These are phyloP conservation scores for Fusarium penzigii DNA, from an alignment of 2,329 filamentous ascomycete species.

Conservation along the genomic window DNA sequence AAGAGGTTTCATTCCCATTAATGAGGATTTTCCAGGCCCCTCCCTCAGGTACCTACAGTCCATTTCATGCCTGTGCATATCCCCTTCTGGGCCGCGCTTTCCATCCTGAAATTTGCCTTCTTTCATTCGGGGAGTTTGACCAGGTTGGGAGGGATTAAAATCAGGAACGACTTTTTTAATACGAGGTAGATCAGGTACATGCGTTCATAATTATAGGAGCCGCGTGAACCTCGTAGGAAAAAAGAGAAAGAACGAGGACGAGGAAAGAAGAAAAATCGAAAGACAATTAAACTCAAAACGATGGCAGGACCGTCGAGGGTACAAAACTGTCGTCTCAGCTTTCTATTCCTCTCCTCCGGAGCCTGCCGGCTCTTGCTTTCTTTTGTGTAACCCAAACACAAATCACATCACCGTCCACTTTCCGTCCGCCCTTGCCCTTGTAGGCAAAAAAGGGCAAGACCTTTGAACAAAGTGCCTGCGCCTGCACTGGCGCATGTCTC, in stretches of 20 bases:
- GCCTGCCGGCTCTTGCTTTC: neutral
- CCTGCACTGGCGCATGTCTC: neutral
- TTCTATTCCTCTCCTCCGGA: neutral
- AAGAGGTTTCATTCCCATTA: constrained; percentile 6
- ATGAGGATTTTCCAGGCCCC: neutral
- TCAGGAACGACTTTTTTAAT: neutral
- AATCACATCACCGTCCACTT: neutral
- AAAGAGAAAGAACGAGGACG: no score
- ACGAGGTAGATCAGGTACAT: neutral
- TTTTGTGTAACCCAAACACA: neutral
- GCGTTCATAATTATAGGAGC: neutral
- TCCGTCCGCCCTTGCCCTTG: neutral
- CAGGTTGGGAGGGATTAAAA: constrained; percentile 14
- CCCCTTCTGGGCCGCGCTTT: constrained; percentile 23
- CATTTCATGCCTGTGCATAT: constrained; percentile 10
- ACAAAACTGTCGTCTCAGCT: neutral
- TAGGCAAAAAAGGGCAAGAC: neutral
- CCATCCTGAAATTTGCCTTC: constrained; percentile 17
- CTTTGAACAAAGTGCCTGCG: no score
- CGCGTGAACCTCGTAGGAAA: no score
- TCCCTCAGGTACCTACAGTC: constrained; percentile 2
- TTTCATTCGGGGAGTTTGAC: constrained; percentile 14
- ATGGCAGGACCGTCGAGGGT: neutral
- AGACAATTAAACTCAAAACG: neutral
- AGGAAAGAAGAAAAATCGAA: neutral